A percentile compares a stretch with the other conserved stretches of the same genome.
These are phyloP conservation scores for Rusavskia elegans DNA, from an alignment of 495 filamentous ascomycete genomes.

Conservation along the genomic window DNA sequence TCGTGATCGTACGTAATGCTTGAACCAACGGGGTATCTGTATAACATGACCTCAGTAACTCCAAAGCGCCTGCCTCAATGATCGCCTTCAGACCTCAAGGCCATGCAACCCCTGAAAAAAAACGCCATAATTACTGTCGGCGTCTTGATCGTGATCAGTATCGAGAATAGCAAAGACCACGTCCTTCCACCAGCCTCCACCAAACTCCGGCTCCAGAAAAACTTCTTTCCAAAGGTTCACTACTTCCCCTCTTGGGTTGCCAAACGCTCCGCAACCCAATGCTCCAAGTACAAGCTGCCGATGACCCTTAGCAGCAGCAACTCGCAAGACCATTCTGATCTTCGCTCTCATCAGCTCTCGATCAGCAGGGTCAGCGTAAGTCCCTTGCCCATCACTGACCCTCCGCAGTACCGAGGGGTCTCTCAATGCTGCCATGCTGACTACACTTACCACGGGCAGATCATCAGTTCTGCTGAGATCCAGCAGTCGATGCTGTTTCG, in stretches of 20 bases:
- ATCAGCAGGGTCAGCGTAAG: slow-evolving; percentile 23
- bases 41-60: no score
- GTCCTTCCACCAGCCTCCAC: slow-evolving; percentile 38
- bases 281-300: slow-evolving; percentile 45
- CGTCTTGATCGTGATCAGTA: slow-evolving; percentile 14
- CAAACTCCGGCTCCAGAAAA: slow-evolving; percentile 35
- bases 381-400: slow-evolving; percentile 1
- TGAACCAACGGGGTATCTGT: no score
- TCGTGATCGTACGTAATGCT: no score
- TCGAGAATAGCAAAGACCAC: slow-evolving; percentile 39
- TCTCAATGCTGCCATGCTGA: slow-evolving; percentile 40
- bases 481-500: slow-evolving; percentile 26
- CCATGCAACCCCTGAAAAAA: slow-evolving; percentile 32
- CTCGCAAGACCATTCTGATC: slow-evolving; percentile 39
- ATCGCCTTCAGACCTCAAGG: slow-evolving; percentile 17
- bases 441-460: slow-evolving; percentile 37
- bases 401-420: slow-evolving; percentile 24
- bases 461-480: slow-evolving; percentile 14
- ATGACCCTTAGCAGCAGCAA: slow-evolving; percentile 35
- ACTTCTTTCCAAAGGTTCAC: slow-evolving; percentile 43
- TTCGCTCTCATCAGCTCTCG: slow-evolving; percentile 37
- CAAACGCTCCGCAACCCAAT: slow-evolving; percentile 50
- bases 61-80: no score
- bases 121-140: slow-evolving; percentile 30
- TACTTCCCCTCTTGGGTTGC: slow-evolving; percentile 44